Evolutionary conservation across 306 rosid genomes (phyloP).

Genomic region (Prunus mira): DNA sequence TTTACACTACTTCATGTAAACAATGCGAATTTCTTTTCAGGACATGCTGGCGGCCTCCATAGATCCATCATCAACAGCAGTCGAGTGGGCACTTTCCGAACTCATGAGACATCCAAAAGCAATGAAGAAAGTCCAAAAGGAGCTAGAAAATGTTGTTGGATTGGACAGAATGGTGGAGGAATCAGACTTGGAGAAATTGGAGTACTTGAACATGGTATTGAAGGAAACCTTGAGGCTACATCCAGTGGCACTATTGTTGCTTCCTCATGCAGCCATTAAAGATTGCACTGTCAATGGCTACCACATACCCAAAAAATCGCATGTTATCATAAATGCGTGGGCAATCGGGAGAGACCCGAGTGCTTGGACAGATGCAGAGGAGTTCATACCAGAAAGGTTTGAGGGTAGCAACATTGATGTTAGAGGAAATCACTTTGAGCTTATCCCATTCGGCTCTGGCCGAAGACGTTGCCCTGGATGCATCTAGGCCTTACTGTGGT

Average conservation of each 20-base stretch:
- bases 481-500: not conserved
- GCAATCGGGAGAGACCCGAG: conserved; percentile 26
- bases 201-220: too few relatives aligned
- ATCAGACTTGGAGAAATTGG: too few relatives aligned
- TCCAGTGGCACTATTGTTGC: not conserved
- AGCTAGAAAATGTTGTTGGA: too few relatives aligned
- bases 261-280: not conserved
- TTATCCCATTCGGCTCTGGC: not conserved
- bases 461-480: conserved; percentile 1
- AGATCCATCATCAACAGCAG: not conserved
- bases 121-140: too few relatives aligned
- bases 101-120: not conserved
- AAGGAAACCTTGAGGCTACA: not conserved
- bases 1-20: not conserved
- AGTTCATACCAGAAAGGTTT: not conserved
- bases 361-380: conserved; percentile 21
- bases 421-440: not conserved
- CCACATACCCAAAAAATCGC: not conserved
- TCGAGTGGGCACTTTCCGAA: not conserved
- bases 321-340: conserved; percentile 22
- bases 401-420: not conserved
- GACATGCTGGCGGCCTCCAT: not conserved
- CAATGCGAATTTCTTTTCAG: not conserved
- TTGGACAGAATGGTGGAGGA: too few relatives aligned
- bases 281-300: not conserved